Evolutionary conservation across 2,329 filamentous ascomycete species (phyloP), one percentile per base, ranked within the genome.

Genomic region (Zelopaecilomyces penicillatus): DNA sequence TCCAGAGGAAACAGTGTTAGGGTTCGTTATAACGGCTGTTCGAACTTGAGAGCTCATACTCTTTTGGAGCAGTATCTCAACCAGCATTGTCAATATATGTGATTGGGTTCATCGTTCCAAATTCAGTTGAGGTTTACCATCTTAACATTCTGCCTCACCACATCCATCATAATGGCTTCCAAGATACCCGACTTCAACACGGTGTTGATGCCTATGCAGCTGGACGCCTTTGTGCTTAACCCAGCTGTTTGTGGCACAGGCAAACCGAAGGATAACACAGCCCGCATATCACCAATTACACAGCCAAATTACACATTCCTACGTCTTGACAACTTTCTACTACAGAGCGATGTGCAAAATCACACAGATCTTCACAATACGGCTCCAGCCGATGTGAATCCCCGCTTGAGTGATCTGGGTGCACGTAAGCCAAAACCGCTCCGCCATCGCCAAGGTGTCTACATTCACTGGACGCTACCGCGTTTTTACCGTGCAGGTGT

Each of bases 221-320:
- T 65, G 3, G 50, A 65, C 12, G 62, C 44, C n/a, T 64, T 61
- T 43, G 50, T 58, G n/a, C 42, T 64, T 28, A 62, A 62, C 37
- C 37, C 38, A 11, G 39, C 39, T 1, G 56, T 62, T 27, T 63
- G 63, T 49, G 46, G 50, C 29, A 41, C 31, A 5, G 48, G 44
- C 6, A 49, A 49, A 1, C 50, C 46, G 6, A 47, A 53, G n/a
- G 55, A 55, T 6, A 53, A 51, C 4, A 42, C n/a, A 0, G 50
- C 47, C 2, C 44, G 44, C 2, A 69, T 73, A 39, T 56, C 53
- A 1, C 68, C 69, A 12, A 65, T 71, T 34, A 64, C 61, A 1
- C 68, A 72, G 46, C 69, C 69, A 4, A 70, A 71, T 56, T 73
- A 71, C 55, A 67, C 63, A 0, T 66, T 63, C 38, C 54, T 73